A percentile compares a stretch with the other conserved stretches of the same genome.
Evolutionary conservation across 805 yeast species (phyloP).

Genomic region (Saturnispora quitensis): DNA sequence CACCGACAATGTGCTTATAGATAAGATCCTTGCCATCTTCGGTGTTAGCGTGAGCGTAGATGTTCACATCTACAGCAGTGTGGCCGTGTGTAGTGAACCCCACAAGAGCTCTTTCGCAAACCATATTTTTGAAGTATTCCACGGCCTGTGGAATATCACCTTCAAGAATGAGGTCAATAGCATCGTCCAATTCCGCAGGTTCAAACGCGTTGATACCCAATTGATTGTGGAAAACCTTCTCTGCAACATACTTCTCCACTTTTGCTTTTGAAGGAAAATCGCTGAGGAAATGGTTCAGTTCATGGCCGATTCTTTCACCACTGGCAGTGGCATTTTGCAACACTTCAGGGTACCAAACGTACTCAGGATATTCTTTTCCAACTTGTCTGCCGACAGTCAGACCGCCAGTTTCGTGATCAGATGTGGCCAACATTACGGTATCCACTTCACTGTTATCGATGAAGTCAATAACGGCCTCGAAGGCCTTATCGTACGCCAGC

Average conservation of each 20-base stretch:
- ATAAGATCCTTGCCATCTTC: constrained; percentile 33
- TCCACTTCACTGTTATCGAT: constrained; percentile 63
- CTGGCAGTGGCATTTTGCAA: constrained; percentile 63
- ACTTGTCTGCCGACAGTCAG: constrained; percentile 80
- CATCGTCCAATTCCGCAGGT: constrained; percentile 39
- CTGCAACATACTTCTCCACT: constrained; percentile 38
- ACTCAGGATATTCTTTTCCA: constrained; percentile 64
- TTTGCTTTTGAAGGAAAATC: constrained; percentile 4
- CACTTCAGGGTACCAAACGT: constrained; percentile 78
- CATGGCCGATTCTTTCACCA: constrained; percentile 50
- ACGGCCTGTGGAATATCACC: constrained; percentile 19
- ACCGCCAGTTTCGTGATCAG: constrained; percentile 97
- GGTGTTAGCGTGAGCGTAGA: constrained; percentile 69
- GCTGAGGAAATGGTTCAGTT: constrained; percentile 7
- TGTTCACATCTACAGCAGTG: constrained; percentile 90
- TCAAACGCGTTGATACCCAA: constrained; percentile 58
- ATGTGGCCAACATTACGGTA: constrained; percentile 70
- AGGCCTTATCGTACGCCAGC: constrained; percentile 77
- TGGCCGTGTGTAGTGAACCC: constrained; percentile 99
- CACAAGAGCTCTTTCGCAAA: constrained; percentile 73
- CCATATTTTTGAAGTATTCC: constrained; percentile 55
- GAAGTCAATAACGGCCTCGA: constrained; percentile 61
- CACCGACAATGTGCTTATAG: constrained; percentile 52
- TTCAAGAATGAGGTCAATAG: constrained; percentile 29
- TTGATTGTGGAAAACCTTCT: constrained; percentile 49